Evolutionary conservation across 1,284 basidiomycete genomes (phyloP).

Genomic region (Inonotus obliquus): DNA sequence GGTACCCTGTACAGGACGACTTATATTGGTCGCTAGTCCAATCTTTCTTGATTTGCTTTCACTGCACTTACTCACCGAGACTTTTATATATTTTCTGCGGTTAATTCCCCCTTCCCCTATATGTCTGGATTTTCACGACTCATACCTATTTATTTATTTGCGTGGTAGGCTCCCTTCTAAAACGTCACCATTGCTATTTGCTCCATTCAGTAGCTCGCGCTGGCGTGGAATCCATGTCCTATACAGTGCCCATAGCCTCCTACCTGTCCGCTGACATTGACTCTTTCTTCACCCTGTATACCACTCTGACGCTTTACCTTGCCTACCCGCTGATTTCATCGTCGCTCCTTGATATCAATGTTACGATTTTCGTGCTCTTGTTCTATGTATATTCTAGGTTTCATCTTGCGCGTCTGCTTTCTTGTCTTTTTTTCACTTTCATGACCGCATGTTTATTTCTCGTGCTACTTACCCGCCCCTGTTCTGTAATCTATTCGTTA

Average conservation of each 20-base stretch:
- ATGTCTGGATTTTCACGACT: neutral
- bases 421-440: neutral
- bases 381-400: neutral
- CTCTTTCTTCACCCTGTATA: neutral
- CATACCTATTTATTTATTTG: neutral
- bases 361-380: neutral
- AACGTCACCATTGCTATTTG: neutral
- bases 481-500: slow-evolving; percentile 1
- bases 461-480: neutral
- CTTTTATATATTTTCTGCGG: neutral
- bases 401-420: neutral
- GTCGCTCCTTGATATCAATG: neutral
- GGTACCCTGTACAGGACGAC: too few relatives aligned
- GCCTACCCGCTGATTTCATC: neutral
- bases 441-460: neutral
- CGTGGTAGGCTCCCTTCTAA: neutral
- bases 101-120: neutral
- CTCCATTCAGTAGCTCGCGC: neutral
- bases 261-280: neutral
- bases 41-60: neutral
- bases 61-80: neutral
- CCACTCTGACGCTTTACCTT: neutral
- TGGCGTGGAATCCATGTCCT: slow-evolving; percentile 1
- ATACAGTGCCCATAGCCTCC: slow-evolving; percentile 1
- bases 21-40: too few relatives aligned